Conservation (phyloP, 345 rosid genomes). For the Sisymbrium irio region DNA sequence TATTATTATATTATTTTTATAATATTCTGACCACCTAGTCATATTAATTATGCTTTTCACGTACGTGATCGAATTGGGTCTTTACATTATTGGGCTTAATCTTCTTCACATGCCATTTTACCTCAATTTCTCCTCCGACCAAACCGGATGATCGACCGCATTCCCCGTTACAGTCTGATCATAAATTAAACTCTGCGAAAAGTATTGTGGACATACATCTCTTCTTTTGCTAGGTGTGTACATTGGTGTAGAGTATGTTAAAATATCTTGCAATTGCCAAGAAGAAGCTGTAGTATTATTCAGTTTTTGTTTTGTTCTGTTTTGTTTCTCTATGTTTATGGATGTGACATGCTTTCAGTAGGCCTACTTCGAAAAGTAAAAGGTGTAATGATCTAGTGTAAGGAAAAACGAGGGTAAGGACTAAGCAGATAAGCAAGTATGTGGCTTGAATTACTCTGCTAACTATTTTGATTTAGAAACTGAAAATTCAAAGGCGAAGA, state of each 20-base stretch:
- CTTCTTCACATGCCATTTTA: too few relatives aligned
- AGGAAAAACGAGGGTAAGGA: neutral
- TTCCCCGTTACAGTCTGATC: neutral
- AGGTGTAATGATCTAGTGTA: neutral
- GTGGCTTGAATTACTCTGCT: neutral
- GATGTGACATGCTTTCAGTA: neutral
- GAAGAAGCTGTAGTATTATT: neutral
- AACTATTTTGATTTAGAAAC: neutral
- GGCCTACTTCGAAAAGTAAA: neutral
- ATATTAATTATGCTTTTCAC: too few relatives aligned
- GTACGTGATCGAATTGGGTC: too few relatives aligned
- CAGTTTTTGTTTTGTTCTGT: too few relatives aligned
- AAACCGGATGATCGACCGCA: neutral
- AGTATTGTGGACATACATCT: too few relatives aligned
- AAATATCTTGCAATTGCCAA: neutral
- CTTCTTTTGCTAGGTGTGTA: neutral
- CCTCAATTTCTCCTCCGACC: too few relatives aligned
- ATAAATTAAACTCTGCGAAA: too few relatives aligned
- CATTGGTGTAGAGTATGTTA: neutral
- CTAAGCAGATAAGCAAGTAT: neutral
- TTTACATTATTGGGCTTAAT: too few relatives aligned
- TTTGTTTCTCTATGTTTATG: neutral
- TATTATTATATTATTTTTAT: too few relatives aligned
- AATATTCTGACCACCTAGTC: too few relatives aligned
- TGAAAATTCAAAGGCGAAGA: neutral